Base-by-base conservation (phyloP, 2,329 filamentous ascomycete species). In the Decorospora gaudefroyi region DNA sequence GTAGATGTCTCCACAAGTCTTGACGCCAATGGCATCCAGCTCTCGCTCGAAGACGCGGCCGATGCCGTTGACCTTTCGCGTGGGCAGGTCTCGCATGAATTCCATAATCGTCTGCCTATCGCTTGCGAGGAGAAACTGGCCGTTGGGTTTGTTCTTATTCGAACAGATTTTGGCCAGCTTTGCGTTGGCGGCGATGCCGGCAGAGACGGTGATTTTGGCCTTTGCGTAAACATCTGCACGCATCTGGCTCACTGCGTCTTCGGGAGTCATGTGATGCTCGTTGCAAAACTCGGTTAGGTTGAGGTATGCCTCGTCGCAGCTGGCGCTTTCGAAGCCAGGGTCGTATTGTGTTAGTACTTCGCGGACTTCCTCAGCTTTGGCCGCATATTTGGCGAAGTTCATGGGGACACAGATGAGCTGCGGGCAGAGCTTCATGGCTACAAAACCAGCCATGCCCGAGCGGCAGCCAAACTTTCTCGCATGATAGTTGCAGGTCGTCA, bases 101-200 rank as follows among this genome's bases (percentile, higher is more conserved):
- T 78, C 74, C 80, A 97, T 84, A 47, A 99, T 90, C 1, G 82
- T 78, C 17, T 75, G 72, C 7, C 91, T 80, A 27, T 95, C 85
- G 38, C 79, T 87, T 0, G 86, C 79, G 1, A 97, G 75, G 7
- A 81, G 73, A 58, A 87, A 97, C 64, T 97, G 93, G 0, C 93
- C 93, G 59, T 99, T 95, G 0, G 93, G 93, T 65, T 99, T 99
- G 71, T 97, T 96, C 68, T 87, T 83, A 65, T 99, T 96, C 12
- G 90, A 95, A 59, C 87, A 90, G 21, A 99, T 96, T 71, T 99
- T 99, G 19, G 93, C 92, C 10, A 99, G 77, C 64, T 90, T 92
- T 0, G 91, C 86, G 68, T 99, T 99, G 1, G 90, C 87, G 1
- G 90, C 92, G 48, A 99, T 96, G 0, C 93, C 93, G 0, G 92